phyloP scores from a whole-genome alignment of 768 basidiomycete genomes.

The Sarcomyxa edulis region DNA sequence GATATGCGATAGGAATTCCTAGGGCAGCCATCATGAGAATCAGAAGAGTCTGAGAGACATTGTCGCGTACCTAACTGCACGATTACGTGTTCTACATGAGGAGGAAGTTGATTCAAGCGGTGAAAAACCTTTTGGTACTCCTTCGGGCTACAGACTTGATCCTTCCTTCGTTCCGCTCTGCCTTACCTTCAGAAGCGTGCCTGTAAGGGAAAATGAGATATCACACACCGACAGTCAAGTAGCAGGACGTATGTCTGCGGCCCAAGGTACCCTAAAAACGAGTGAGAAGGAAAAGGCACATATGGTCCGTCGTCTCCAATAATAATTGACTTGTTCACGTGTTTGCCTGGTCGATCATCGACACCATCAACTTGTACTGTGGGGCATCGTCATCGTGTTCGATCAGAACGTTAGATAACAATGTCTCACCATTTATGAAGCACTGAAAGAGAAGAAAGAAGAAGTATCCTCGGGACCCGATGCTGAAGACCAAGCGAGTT shows the following conservation, averaged over 20 bases:
- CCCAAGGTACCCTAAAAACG: constrained; percentile 74
- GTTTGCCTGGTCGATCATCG: constrained; percentile 52
- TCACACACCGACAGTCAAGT: constrained; percentile 72
- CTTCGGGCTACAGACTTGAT: constrained; percentile 69
- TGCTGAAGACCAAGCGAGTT: constrained; percentile 32
- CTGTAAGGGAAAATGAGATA: neutral
- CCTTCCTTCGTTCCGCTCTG: constrained; percentile 81
- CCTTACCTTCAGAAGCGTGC: too few species aligned
- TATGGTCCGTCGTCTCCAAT: constrained; percentile 75
- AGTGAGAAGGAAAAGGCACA: constrained; percentile 77
- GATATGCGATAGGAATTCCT: constrained; percentile 87
- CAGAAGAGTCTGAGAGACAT: neutral
- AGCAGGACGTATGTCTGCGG: constrained; percentile 71
- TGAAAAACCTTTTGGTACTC: constrained; percentile 75
- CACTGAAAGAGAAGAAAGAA: constrained; percentile 94
- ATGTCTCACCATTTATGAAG: constrained; percentile 66
- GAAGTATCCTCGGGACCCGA: constrained; percentile 85
- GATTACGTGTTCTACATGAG: constrained; percentile 73
- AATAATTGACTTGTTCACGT: constrained; percentile 67
- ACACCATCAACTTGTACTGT: constrained; percentile 54
- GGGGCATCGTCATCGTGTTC: constrained; percentile 11
- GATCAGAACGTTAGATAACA: constrained; percentile 1
- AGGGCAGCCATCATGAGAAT: neutral
- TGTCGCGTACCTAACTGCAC: constrained; percentile 61
- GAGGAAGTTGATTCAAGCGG: constrained; percentile 55